phyloP scores from a whole-genome alignment of 129 eudicot genomes.

The Helichrysum umbraculigerum region DNA sequence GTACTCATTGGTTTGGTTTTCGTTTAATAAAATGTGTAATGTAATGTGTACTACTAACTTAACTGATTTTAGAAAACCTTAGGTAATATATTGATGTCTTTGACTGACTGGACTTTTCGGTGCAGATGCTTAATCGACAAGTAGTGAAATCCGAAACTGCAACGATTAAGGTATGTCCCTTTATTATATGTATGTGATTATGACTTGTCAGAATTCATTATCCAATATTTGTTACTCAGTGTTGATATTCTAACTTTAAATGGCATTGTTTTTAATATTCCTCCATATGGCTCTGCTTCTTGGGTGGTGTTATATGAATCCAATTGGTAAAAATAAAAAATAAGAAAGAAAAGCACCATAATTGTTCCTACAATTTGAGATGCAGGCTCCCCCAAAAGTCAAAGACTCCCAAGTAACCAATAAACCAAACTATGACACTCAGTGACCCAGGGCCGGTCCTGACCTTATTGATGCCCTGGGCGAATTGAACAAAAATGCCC shows the following conservation, averaged over 20 bases:
- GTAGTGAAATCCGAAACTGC: conserved; percentile 92
- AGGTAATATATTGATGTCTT: conserved; percentile 6
- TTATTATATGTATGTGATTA: not conserved
- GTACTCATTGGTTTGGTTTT: not conserved
- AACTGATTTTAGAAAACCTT: not conserved
- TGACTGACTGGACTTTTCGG: conserved; percentile 1
- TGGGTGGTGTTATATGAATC: not conserved
- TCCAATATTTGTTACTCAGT: not conserved
- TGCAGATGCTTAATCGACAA: conserved; percentile 94
- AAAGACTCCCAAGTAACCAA: no score
- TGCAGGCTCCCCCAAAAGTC: no score
- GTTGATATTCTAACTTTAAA: not conserved
- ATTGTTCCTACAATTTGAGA: no score
- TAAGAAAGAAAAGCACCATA: no score
- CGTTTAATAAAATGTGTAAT: not conserved
- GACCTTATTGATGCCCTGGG: no score
- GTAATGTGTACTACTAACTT: conserved; percentile 13
- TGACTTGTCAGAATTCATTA: conserved; percentile 4
- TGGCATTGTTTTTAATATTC: not conserved
- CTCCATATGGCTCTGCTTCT: not conserved
- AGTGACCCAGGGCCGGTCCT: no score
- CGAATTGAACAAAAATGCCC: no score
- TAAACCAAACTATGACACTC: no score
- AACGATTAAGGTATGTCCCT: conserved; percentile 70
- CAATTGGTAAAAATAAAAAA: not conserved